Conservation (phyloP, 2,329 filamentous ascomycete genomes). For the Fusarium sambucinum region DNA sequence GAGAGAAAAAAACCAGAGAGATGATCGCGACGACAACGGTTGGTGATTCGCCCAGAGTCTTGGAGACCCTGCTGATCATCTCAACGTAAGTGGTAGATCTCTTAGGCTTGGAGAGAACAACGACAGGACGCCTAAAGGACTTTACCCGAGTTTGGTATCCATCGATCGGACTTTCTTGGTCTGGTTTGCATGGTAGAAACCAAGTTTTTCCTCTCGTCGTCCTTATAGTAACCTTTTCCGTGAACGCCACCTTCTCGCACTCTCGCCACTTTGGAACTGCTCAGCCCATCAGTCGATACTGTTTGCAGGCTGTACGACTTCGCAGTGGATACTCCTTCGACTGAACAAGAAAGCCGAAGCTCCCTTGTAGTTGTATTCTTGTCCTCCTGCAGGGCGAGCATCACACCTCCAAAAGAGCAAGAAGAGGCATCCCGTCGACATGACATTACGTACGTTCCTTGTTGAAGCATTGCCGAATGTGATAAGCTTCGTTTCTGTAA, state of each 20-base stretch:
- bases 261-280: slow-evolving; percentile 25
- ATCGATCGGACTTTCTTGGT: neutral
- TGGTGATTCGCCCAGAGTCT: slow-evolving; percentile 32
- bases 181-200: slow-evolving; percentile 17
- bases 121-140: slow-evolving; percentile 23
- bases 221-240: slow-evolving; percentile 10
- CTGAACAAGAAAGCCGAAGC: slow-evolving; percentile 33
- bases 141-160: slow-evolving; percentile 19
- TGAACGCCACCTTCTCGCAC: slow-evolving; percentile 37
- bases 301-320: slow-evolving; percentile 4
- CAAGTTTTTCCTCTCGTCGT: slow-evolving; percentile 31
- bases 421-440: slow-evolving; percentile 5
- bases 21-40: slow-evolving; percentile 3
- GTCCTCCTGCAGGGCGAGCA: neutral
- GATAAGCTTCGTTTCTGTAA: slow-evolving; percentile 25
- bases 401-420: neutral
- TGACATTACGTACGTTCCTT: slow-evolving; percentile 20
- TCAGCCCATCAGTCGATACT: slow-evolving; percentile 20
- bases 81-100: slow-evolving; percentile 40
- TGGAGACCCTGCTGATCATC: slow-evolving; percentile 43
- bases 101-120: slow-evolving; percentile 6
- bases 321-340: slow-evolving; percentile 25
- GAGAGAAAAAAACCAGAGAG: neutral
- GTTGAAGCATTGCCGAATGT: slow-evolving; percentile 27
- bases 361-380: neutral